Evolutionary conservation across 1,139 yeast genomes (phyloP), one percentile per base, ranked within the genome.

Genomic region (Arxiozyma slooffiae): DNA sequence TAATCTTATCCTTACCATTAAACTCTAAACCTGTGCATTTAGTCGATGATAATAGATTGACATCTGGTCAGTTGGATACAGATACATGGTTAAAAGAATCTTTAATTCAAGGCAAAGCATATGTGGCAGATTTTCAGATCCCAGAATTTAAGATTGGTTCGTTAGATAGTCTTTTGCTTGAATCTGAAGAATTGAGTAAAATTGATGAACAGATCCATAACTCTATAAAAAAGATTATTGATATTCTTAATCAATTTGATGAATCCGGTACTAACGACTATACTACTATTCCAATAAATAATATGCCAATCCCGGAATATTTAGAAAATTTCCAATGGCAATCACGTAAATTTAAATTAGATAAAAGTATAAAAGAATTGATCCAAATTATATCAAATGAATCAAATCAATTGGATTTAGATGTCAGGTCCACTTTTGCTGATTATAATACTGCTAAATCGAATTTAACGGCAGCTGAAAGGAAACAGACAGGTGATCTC

Each of bases 91-190:
- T 72, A 44, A 66, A 68, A 46, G 58, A 61, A 41, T 54, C 52
- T 20, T 54, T 71, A 48, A 50, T 69, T 34, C 65, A 62, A 20
- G 75, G 76, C 4, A 64, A 63, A 48, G 60, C 71, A 1, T 64
- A 59, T 37, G 62, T 70, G 3, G 59, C 66, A 34, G 59, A 64
- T 38, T 79, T 86, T 55, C 72, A 74, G 42, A 75, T 89, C 49
- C 98, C 97, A n/a, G 81, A 77, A 57, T 90, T 92, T 69, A 94
- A 92, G 69, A 87, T 92, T 58, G 97, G 97, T 38, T 90, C 97
- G 3, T 77, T 92, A 64, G 99, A 94, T 70, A 83, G 90, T 41
- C 76, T 92, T 55, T 95, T 92, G 50, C 82, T 84, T 61, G 92
- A 89, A 69, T 82, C 92, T 66, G 98, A 94, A 62, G 97, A 90